phyloP scores from a whole-genome alignment of 495 filamentous ascomycete species.

The Aspergillus nanangensis region DNA sequence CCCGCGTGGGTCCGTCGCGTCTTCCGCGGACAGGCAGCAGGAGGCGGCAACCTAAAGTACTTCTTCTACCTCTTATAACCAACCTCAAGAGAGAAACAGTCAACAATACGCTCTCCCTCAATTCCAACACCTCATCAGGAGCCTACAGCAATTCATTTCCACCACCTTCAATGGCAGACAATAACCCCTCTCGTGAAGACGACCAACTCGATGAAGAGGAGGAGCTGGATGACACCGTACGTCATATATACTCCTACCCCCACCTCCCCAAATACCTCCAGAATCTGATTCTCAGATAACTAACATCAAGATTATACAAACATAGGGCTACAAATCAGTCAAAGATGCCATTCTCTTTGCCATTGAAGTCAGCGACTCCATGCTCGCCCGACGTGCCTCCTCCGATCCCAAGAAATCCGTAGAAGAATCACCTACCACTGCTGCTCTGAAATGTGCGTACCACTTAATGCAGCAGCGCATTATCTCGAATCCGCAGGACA shows the following conservation, averaged over 20 bases:
- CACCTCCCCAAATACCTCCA: no score
- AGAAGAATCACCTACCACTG: conserved; percentile 65
- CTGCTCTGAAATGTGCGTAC: conserved; percentile 92
- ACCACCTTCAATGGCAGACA: conserved; percentile 47
- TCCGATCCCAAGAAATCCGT: conserved; percentile 67
- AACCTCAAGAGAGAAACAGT: no score
- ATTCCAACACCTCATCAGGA: no score
- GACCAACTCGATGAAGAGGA: conserved; percentile 63
- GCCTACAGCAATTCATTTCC: no score
- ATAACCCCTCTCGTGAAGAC: conserved; percentile 36
- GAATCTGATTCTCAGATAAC: no score
- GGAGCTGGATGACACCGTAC: conserved; percentile 69
- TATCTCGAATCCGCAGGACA: conserved; percentile 91
- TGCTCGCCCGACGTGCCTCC: conserved; percentile 66
- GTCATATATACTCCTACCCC: conserved; percentile 9
- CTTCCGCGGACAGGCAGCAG: background rate
- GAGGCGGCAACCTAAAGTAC: no score
- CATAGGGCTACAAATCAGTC: conserved; percentile 80
- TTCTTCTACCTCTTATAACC: no score
- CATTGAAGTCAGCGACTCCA: conserved; percentile 88
- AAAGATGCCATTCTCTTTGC: conserved; percentile 98
- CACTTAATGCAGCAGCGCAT: conserved; percentile 96
- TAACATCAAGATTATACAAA: no score
- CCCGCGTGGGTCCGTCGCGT: background rate
- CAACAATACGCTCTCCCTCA: no score